A percentile compares a stretch with the other conserved stretches of the same genome.
These are phyloP conservation scores for Simplicillium aogashimaense DNA, from an alignment of 2,329 filamentous ascomycete species.

Conservation along the genomic window DNA sequence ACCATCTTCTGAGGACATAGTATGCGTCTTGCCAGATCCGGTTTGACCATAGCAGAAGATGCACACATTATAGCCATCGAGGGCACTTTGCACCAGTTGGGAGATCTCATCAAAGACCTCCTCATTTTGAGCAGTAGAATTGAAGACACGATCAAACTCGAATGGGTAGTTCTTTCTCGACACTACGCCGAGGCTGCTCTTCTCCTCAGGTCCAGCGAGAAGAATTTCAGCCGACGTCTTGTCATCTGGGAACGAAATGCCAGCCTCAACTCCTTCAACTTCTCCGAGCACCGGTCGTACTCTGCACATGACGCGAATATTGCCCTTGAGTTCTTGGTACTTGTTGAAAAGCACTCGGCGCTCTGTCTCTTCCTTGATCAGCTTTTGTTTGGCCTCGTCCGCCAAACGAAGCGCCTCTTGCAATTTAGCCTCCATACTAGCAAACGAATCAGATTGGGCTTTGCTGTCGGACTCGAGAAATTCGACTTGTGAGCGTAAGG, in stretches of 20 bases:
- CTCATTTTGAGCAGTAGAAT: constrained; percentile 64
- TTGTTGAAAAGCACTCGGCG: constrained; percentile 92
- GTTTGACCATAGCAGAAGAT: constrained; percentile 98
- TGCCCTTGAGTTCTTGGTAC: constrained; percentile 94
- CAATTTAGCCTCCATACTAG: constrained; percentile 69
- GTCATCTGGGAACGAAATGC: constrained; percentile 70
- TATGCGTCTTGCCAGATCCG: constrained; percentile 69
- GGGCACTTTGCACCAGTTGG: constrained; percentile 88
- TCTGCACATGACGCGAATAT: constrained; percentile 96
- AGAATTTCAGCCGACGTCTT: constrained; percentile 83
- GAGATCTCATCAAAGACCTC: constrained; percentile 95
- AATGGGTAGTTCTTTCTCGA: constrained; percentile 75
- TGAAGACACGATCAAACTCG: constrained; percentile 88
- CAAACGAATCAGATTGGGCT: constrained; percentile 78
- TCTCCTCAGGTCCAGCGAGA: constrained; percentile 74
- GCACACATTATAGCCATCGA: constrained; percentile 97
- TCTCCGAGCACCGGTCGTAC: constrained; percentile 64
- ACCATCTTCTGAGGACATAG: constrained; percentile 83
- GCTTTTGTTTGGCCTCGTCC: constrained; percentile 64
- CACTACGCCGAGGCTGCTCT: constrained; percentile 66
- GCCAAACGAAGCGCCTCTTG: constrained; percentile 65
- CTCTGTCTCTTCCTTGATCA: constrained; percentile 84
- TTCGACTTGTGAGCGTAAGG: constrained; percentile 71
- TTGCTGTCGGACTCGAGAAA: constrained; percentile 87
- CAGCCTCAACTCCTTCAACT: constrained; percentile 55